These are phyloP conservation scores for Suillus clintonianus DNA, from an alignment of 768 basidiomycete genomes.

Conservation along the genomic window DNA sequence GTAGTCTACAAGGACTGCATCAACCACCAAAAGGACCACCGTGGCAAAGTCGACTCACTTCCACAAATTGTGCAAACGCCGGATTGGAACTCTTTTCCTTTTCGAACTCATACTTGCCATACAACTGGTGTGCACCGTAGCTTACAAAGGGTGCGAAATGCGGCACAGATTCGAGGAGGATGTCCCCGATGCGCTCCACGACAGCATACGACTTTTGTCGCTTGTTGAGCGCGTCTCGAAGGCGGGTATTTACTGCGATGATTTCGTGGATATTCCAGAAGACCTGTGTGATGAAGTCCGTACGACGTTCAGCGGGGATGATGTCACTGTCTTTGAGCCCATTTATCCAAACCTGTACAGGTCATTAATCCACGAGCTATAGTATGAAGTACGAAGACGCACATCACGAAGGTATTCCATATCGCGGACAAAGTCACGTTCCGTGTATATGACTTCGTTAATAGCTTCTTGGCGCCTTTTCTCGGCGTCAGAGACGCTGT, in stretches of 20 bases:
- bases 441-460: conserved; percentile 93
- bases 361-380: neutral
- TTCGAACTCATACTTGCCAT: conserved; percentile 99
- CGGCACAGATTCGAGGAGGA: conserved; percentile 83
- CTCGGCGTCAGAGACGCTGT: conserved; percentile 89
- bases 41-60: conserved; percentile 50
- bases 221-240: conserved; percentile 93
- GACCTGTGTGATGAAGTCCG: conserved; percentile 88
- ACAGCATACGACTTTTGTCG: conserved; percentile 95
- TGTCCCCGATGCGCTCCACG: conserved; percentile 89
- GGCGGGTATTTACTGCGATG: conserved; percentile 83
- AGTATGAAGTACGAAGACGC: conserved; percentile 28
- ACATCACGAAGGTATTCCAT: conserved; percentile 98
- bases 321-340: conserved; percentile 76
- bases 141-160: conserved; percentile 91
- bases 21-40: neutral
- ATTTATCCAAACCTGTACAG: conserved; percentile 79
- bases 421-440: conserved; percentile 96
- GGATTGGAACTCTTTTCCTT: conserved; percentile 95
- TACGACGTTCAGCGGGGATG: conserved; percentile 73
- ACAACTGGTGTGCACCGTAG: conserved; percentile 95
- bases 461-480: conserved; percentile 97
- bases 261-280: conserved; percentile 99
- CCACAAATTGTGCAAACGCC: conserved; percentile 93
- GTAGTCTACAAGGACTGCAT: conserved; percentile 56